A percentile compares a stretch with the other conserved stretches of the same genome.
These are phyloP conservation scores for Wickerhamiella occidentalis DNA, from an alignment of 805 yeast species.

Conservation along the genomic window DNA sequence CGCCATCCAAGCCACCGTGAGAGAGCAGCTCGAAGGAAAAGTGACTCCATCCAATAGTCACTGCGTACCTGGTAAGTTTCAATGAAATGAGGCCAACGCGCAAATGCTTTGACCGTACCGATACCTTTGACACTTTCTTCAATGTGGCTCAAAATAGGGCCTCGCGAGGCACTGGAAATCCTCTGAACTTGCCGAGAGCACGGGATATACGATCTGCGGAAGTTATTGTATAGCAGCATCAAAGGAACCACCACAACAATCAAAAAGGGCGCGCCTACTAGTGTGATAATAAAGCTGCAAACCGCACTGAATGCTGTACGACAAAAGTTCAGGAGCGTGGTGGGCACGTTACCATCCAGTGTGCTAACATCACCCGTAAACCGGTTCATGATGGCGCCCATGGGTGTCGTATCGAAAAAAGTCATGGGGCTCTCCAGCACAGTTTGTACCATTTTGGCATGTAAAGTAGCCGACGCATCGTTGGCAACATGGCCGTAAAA, in stretches of 20 bases:
- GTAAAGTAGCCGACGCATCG: conserved; percentile 26
- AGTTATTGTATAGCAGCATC: conserved; percentile 43
- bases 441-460: conserved; percentile 56
- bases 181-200: conserved; percentile 62
- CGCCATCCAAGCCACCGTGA: conserved; percentile 57
- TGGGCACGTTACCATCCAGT: conserved; percentile 54
- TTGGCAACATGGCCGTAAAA: conserved; percentile 15
- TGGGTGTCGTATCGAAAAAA: conserved; percentile 89
- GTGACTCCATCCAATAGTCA: conserved; percentile 23
- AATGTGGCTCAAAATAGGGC: conserved; percentile 63
- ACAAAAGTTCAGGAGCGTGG: conserved; percentile 27
- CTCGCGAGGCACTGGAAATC: conserved; percentile 45
- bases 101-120: conserved; percentile 55
- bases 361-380: conserved; percentile 80
- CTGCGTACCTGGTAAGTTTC: conserved; percentile 32
- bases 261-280: conserved; percentile 77
- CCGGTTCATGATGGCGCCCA: conserved; percentile 81
- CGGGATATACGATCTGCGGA: conserved; percentile 48
- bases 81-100: conserved; percentile 43
- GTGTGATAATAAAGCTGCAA: conserved; percentile 61
- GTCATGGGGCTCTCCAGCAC: conserved; percentile 87
- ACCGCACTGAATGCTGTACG: conserved; percentile 25
- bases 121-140: conserved; percentile 66
- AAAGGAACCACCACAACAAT: conserved; percentile 54
- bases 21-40: conserved; percentile 60